Percentiles rank a stretch among this genome's conserved stretches.
These are phyloP conservation scores for Chlorella ohadii DNA, from an alignment of 139 green algal species.

Conservation along the genomic window DNA sequence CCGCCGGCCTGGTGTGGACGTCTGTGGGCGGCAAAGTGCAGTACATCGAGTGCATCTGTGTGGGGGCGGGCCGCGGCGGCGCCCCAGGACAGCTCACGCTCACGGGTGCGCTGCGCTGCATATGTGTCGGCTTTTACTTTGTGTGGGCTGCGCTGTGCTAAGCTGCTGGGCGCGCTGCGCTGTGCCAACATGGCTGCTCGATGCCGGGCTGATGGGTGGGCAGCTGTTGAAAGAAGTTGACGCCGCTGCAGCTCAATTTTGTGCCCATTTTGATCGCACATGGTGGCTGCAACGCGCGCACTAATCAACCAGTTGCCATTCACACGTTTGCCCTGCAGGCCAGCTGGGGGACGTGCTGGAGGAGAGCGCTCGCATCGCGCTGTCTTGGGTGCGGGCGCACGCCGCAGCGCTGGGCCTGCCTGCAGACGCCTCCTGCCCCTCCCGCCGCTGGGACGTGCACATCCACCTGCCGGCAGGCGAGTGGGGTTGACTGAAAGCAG, in stretches of 20 bases:
- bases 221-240: no score
- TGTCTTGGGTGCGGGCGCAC: slow-evolving; percentile 85
- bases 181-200: no score
- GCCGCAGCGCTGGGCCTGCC: slow-evolving; percentile 28
- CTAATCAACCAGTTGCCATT: no score
- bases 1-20: slow-evolving; percentile 97
- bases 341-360: slow-evolving; percentile 97
- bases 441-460: slow-evolving; percentile 72
- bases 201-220: no score
- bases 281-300: no score
- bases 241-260: no score
- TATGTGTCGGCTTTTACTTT: not conserved
- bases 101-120: slow-evolving; percentile 34
- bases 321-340: slow-evolving; percentile 33
- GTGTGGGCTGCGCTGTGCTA: not conserved
- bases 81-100: slow-evolving; percentile 60
- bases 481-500: not conserved
- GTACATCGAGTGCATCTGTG: slow-evolving; percentile 85
- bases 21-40: slow-evolving; percentile 93
- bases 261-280: no score
- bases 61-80: slow-evolving; percentile 61
- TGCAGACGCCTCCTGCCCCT: slow-evolving; percentile 11
- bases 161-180: not conserved
- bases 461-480: slow-evolving; percentile 90
- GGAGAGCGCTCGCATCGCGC: slow-evolving; percentile 90